These are phyloP conservation scores for Oryza brachyantha DNA, from an alignment of 176 grass and related monocot species.

Conservation along the genomic window DNA sequence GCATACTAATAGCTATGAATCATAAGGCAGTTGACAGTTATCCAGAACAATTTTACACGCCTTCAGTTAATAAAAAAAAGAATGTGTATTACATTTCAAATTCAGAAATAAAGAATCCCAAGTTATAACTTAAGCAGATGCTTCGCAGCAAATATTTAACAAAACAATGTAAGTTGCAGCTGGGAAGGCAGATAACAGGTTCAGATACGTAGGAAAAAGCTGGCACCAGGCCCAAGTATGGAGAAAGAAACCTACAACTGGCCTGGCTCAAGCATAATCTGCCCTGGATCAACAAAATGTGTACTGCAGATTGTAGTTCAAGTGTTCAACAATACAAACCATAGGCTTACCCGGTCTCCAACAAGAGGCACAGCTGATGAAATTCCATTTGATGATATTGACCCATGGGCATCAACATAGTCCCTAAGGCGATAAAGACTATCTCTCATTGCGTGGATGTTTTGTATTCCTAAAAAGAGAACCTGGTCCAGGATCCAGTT, in stretches of 20 bases:
- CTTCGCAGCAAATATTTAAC: background rate
- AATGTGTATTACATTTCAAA: background rate
- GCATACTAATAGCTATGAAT: background rate
- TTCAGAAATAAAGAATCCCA: background rate
- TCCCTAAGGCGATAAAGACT: conserved; percentile 97
- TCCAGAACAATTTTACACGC: background rate
- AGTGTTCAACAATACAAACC: conserved; percentile 20
- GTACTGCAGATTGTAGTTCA: background rate
- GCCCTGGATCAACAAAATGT: background rate
- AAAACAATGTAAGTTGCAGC: background rate
- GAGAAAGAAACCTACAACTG: background rate
- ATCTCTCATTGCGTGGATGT: conserved; percentile 97
- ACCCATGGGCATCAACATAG: conserved; percentile 89
- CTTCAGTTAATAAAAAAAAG: background rate
- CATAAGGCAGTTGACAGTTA: background rate
- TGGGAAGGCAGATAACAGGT: background rate
- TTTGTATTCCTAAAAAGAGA: conserved; percentile 94
- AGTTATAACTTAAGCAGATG: background rate
- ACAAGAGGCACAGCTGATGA: conserved; percentile 64
- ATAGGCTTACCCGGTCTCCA: conserved; percentile 40
- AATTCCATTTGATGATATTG: conserved; percentile 77
- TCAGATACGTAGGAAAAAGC: background rate
- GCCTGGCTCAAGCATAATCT: background rate
- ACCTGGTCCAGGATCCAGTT: conserved; percentile 57
- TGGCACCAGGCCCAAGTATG: background rate